phyloP scores from a whole-genome alignment of 345 rosid genomes.

The Aquilaria yunnanensis region DNA sequence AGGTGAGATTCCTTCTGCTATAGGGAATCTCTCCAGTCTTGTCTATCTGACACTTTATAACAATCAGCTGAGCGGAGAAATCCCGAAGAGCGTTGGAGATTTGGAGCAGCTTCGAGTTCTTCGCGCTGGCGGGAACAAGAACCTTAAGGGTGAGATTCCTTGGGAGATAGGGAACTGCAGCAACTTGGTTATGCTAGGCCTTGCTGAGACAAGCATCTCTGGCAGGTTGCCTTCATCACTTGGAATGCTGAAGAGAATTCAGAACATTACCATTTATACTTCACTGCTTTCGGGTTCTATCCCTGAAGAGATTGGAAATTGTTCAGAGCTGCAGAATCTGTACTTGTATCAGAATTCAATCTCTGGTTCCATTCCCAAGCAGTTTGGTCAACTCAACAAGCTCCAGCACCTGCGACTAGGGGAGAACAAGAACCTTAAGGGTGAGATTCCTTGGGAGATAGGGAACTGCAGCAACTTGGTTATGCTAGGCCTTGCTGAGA shows the following conservation, averaged over 20 bases:
- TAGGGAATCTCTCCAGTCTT: too few relatives aligned
- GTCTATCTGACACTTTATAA: too few relatives aligned
- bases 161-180: slow-evolving; percentile 61
- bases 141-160: slow-evolving; percentile 78
- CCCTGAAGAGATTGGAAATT: slow-evolving; percentile 72
- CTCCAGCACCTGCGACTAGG: slow-evolving; percentile 69
- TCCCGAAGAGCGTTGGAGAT: too few relatives aligned
- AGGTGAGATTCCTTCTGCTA: too few relatives aligned
- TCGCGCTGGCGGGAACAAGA: background rate
- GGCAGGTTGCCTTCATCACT: too few relatives aligned
- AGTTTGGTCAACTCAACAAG: slow-evolving; percentile 53
- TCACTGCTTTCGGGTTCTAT: slow-evolving; percentile 4
- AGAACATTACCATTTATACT: too few relatives aligned
- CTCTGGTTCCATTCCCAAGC: slow-evolving; percentile 58
- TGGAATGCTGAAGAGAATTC: too few relatives aligned
- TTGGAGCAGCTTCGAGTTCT: too few relatives aligned
- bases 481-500: slow-evolving; percentile 39
- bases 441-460: slow-evolving; percentile 85
- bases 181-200: slow-evolving; percentile 74
- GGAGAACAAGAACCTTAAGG: slow-evolving; percentile 80
- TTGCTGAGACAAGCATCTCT: slow-evolving; percentile 15
- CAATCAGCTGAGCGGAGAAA: too few relatives aligned
- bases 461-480: slow-evolving; percentile 78
- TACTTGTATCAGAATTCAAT: slow-evolving; percentile 76
- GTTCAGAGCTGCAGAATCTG: slow-evolving; percentile 43